These are phyloP conservation scores for Chlorella sorokiniana DNA, from an alignment of 139 green algal species.

Conservation along the genomic window DNA sequence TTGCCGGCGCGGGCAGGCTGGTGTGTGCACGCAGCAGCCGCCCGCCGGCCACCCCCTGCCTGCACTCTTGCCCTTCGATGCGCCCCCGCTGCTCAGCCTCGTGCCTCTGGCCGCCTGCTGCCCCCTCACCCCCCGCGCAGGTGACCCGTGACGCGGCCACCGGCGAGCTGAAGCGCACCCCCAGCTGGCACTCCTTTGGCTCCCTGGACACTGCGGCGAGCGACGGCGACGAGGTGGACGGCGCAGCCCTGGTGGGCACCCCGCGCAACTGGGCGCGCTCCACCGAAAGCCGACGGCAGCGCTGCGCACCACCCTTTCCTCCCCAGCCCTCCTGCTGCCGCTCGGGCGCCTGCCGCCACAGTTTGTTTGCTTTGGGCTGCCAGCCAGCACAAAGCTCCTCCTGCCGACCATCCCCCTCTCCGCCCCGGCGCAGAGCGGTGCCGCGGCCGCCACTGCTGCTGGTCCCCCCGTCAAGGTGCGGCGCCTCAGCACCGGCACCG, in stretches of 20 bases:
- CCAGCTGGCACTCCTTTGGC: conserved; percentile 33
- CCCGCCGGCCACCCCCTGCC: background rate
- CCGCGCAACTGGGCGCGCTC: background rate
- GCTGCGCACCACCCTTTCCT: too few species aligned
- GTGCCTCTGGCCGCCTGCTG: background rate
- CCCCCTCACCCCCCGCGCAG: background rate
- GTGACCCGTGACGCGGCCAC: conserved; percentile 3
- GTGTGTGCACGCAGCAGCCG: too few species aligned
- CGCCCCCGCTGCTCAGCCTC: too few species aligned
- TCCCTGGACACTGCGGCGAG: background rate
- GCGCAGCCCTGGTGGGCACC: too few species aligned
- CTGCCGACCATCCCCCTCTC: too few species aligned
- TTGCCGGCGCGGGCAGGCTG: background rate
- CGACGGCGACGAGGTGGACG: background rate
- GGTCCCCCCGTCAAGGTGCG: conserved; percentile 8
- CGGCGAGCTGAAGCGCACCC: conserved; percentile 21
- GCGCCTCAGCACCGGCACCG: background rate
- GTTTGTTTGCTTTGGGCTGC: too few species aligned
- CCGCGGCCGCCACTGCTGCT: background rate
- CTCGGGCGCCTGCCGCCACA: too few species aligned
- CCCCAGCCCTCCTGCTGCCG: too few species aligned
- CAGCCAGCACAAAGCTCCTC: too few species aligned
- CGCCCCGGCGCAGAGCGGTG: too few species aligned
- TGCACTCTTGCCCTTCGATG: background rate
- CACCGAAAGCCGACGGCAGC: background rate